Percentiles rank a stretch among this genome's conserved stretches.
phyloP scores from a whole-genome alignment of 805 yeast species.

The Saturnispora silvae region DNA sequence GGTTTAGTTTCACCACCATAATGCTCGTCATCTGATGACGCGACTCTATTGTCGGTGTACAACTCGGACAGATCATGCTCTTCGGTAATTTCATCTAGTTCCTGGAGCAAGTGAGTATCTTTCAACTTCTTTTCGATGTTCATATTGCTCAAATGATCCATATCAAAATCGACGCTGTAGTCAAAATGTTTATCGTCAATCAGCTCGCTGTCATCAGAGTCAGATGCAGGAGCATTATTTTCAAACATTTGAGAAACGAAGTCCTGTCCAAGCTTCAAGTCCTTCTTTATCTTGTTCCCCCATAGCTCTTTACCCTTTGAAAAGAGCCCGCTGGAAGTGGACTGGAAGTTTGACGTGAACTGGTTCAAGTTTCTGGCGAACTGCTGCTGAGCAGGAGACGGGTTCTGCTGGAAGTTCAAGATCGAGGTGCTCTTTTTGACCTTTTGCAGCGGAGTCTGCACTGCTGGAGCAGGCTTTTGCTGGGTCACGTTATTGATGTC shows the following conservation, averaged over 20 bases:
- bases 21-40: conserved; percentile 12
- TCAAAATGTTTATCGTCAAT: conserved; percentile 17
- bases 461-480: not conserved
- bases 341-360: conserved; percentile 16
- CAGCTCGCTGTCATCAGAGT: not conserved
- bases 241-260: conserved; percentile 12
- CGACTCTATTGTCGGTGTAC: not conserved
- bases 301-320: conserved; percentile 19
- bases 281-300: conserved; percentile 18
- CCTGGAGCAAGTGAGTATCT: conserved; percentile 8
- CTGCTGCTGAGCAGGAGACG: conserved; percentile 9
- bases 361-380: conserved; percentile 17
- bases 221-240: not conserved
- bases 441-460: conserved; percentile 2
- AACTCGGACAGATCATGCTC: not conserved
- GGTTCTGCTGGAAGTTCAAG: conserved; percentile 9
- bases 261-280: conserved; percentile 11
- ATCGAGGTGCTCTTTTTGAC: conserved; percentile 11
- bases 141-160: conserved; percentile 8
- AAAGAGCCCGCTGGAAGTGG: conserved; percentile 17
- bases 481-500: not conserved
- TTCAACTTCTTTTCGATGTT: conserved; percentile 5
- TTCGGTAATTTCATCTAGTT: conserved; percentile 10
- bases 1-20: conserved; percentile 17
- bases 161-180: conserved; percentile 17